Evolutionary conservation across 208 protist species (phyloP).

Genomic region (Endotrypanum monterogeii): DNA sequence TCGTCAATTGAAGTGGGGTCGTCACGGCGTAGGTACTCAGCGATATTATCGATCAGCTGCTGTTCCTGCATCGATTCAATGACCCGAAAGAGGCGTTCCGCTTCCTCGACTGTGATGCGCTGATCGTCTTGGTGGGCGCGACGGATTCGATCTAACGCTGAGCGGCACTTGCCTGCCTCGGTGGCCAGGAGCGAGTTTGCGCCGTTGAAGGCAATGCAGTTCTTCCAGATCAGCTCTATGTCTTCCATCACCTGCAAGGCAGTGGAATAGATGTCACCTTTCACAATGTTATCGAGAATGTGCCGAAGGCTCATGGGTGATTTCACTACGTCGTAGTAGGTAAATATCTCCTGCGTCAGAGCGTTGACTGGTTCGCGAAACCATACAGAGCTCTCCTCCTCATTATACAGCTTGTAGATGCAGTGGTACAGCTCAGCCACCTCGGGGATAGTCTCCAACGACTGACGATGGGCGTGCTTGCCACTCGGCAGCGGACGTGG

Average conservation of each 20-base stretch:
- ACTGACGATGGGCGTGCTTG: slow-evolving; percentile 56
- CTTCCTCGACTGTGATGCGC: slow-evolving; percentile 42
- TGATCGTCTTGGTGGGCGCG: slow-evolving; percentile 51
- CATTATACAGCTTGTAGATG: slow-evolving; percentile 78
- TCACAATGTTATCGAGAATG: slow-evolving; percentile 69
- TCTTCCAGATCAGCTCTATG: slow-evolving; percentile 77
- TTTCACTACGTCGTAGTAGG: slow-evolving; percentile 73
- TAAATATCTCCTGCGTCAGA: slow-evolving; percentile 54
- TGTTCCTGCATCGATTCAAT: slow-evolving; percentile 40
- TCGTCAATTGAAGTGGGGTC: slow-evolving; percentile 51
- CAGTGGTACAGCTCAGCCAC: slow-evolving; percentile 76
- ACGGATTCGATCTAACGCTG: slow-evolving; percentile 40
- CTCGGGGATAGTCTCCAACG: slow-evolving; percentile 46
- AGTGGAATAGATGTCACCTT: slow-evolving; percentile 46
- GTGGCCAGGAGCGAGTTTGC: slow-evolving; percentile 42
- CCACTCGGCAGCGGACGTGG: slow-evolving; percentile 61
- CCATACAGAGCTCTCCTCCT: slow-evolving; percentile 56
- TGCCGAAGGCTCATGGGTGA: slow-evolving; percentile 66
- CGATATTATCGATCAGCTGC: slow-evolving; percentile 38
- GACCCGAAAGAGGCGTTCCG: slow-evolving; percentile 47
- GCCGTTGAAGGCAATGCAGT: slow-evolving; percentile 77
- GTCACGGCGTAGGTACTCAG: slow-evolving; percentile 51
- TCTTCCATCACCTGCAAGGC: slow-evolving; percentile 58
- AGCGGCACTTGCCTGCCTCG: slow-evolving; percentile 51
- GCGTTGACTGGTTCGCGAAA: slow-evolving; percentile 88